Evolutionary conservation across 768 basidiomycete genomes (phyloP).

Genomic region (Tylopilus plumbeoviolaceoides): DNA sequence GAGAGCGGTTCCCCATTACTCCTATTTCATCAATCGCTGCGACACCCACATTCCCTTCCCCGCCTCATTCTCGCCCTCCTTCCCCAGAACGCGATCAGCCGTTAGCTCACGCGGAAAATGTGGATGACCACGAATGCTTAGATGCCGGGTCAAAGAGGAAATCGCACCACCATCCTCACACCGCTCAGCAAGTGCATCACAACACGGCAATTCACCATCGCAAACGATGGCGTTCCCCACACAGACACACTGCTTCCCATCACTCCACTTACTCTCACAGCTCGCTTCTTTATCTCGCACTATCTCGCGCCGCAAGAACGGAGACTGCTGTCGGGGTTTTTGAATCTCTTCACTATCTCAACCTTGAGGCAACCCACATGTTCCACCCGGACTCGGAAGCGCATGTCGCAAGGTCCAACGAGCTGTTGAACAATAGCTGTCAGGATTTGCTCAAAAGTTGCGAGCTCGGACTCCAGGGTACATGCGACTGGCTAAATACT

Average conservation of each 20-base stretch:
- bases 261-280: conserved; percentile 33
- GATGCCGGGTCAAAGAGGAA: not conserved
- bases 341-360: conserved; percentile 65
- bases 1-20: conserved; percentile 53
- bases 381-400: conserved; percentile 44
- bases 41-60: conserved; percentile 35
- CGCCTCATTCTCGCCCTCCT: conserved; percentile 30
- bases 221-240: conserved; percentile 10
- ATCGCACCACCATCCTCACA: not conserved
- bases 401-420: conserved; percentile 40
- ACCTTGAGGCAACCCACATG: conserved; percentile 56
- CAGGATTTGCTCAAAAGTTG: conserved; percentile 47
- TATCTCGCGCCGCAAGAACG: conserved; percentile 24
- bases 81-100: conserved; percentile 23
- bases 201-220: not conserved
- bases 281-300: conserved; percentile 37
- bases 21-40: conserved; percentile 35
- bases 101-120: not conserved
- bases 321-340: conserved; percentile 70
- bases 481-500: conserved; percentile 49
- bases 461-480: conserved; percentile 35
- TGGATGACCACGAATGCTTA: not conserved
- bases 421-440: conserved; percentile 50
- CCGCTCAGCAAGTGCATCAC: conserved; percentile 6
- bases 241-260: conserved; percentile 14